Evolutionary conservation across 2,329 filamentous ascomycete species (phyloP).

Genomic region (Pseudogymnoascus sp.): DNA sequence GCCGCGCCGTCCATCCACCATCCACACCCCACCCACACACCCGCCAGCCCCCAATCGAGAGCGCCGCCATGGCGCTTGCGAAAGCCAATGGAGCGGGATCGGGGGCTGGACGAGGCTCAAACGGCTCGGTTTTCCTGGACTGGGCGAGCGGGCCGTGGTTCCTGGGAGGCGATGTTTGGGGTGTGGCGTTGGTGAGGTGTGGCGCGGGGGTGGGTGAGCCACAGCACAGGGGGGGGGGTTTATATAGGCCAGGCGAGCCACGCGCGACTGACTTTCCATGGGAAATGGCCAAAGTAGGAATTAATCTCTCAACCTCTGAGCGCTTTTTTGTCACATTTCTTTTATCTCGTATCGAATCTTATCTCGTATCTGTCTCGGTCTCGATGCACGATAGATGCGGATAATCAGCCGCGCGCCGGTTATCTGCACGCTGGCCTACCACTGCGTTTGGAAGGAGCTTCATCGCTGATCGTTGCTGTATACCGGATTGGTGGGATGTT

Average conservation of each 20-base stretch:
- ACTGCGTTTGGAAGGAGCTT: not conserved
- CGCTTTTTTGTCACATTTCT: not conserved
- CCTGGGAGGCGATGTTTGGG: not conserved
- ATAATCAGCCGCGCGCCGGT: not conserved
- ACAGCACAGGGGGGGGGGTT: too few relatives aligned
- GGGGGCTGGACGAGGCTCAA: not conserved
- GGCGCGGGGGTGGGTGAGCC: too few relatives aligned
- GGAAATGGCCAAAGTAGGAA: not conserved
- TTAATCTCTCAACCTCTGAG: not conserved
- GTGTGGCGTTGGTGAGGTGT: too few relatives aligned
- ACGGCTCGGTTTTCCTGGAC: not conserved
- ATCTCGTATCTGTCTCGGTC: not conserved
- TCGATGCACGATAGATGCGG: too few relatives aligned
- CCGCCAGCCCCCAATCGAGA: not conserved
- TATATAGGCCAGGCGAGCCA: not conserved
- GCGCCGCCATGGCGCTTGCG: not conserved
- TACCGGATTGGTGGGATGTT: not conserved
- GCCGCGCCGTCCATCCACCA: not conserved
- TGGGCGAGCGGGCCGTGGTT: not conserved
- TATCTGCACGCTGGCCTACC: too few relatives aligned
- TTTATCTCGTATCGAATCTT: not conserved
- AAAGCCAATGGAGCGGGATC: not conserved
- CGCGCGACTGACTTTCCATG: not conserved
- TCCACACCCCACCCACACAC: not conserved
- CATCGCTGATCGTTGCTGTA: not conserved